Evolutionary conservation across 2,329 filamentous ascomycete genomes (phyloP), one percentile per base, ranked within the genome.

Genomic region (Emmonsiellopsis sp.): DNA sequence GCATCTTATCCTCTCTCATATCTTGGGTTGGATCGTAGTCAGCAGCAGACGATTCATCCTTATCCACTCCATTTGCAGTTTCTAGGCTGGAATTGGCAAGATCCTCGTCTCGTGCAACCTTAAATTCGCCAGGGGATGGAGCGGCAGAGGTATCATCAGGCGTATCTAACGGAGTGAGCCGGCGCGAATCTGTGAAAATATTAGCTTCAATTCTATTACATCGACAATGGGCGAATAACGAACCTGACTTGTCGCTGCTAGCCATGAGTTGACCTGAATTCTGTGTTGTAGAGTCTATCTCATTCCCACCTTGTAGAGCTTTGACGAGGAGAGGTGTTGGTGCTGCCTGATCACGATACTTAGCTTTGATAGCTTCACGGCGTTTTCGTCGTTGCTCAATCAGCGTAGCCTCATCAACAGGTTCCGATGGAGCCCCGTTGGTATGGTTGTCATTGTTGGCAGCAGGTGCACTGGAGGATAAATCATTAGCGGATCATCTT

Each of bases 1-100:
- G 82, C 55, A 82, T 78, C 62, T 83, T 82, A 61, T 95, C 90
- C 68, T 94, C 88, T 67, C 86, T 79, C 87, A 92, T 93, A 65
- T 96, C 91, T 60, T 84, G 77, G 1, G 85, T 93, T 1, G 91
- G 91, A 65, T 95, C 89, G 67, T 95, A 95, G 68, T 95, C 89
- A 55, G 89, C 90, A 45, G 91, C 91, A n/a, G 90, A 95, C 5
- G 88, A 87, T 6, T 86, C 89, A 62, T 93, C 85, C 51, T 80
- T 79, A 45, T 82, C 80, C 58, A 70, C 69, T 59, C 67, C 67
- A 42, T 67, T 61, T 58, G 71, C 61, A 58, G 69, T 59, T 54
- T 65, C 60, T 57, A 54, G 58, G 61, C 65, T 59, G 57, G 67
- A 60, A 64, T 88, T 87, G 68, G 83, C 81, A 59, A 89, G 76